Evolutionary conservation across 1,139 yeast species (phyloP).

Genomic region (Citeromyces siamensis): DNA sequence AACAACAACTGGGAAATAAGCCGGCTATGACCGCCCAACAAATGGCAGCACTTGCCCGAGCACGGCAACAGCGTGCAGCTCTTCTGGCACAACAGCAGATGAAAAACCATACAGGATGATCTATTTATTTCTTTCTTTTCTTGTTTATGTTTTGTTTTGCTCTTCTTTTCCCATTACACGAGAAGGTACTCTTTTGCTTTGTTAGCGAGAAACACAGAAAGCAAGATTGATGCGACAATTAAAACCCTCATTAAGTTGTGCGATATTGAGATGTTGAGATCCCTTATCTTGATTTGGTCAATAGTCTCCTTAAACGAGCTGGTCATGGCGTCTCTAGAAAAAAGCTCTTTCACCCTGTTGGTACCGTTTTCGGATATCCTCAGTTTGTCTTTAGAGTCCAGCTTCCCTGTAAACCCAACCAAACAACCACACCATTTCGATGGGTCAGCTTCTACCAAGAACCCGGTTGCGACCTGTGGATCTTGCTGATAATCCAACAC

Average conservation of each 20-base stretch:
- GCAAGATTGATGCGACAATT: no score
- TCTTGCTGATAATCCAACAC: constrained; percentile 21
- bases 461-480: not conserved
- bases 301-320: constrained; percentile 1
- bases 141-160: no score
- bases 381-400: not conserved
- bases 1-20: constrained; percentile 14
- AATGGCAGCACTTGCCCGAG: constrained; percentile 10
- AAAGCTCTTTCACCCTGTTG: not conserved
- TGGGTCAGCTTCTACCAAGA: constrained; percentile 2
- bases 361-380: not conserved
- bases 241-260: no score
- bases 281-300: not conserved
- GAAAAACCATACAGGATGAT: constrained; percentile 4
- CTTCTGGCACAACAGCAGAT: constrained; percentile 7
- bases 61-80: constrained; percentile 14
- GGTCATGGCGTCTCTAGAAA: constrained; percentile 4
- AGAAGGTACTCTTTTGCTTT: no score
- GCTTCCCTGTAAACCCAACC: not conserved
- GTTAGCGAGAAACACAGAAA: no score
- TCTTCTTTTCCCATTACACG: no score
- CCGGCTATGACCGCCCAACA: constrained; percentile 18
- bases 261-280: no score
- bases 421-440: not conserved
- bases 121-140: no score